phyloP scores from a whole-genome alignment of 2,329 filamentous ascomycete species.

The Talaromyces sp. region DNA sequence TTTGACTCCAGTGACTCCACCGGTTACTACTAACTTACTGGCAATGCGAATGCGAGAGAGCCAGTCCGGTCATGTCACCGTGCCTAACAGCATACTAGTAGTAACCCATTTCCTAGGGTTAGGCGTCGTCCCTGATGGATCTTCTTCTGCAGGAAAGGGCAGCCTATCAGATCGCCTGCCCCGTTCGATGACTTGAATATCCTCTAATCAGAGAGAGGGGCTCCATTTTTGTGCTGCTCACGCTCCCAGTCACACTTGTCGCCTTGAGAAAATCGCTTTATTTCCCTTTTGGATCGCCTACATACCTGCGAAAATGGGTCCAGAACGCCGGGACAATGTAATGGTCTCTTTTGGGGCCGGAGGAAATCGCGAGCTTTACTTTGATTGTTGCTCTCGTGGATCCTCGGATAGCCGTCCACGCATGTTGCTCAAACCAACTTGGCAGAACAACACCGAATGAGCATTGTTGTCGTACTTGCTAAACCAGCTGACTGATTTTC shows the following conservation, averaged over 20 bases:
- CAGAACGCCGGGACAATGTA: not conserved
- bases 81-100: not conserved
- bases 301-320: not conserved
- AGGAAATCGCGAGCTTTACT: not conserved
- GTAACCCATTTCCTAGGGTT: not conserved
- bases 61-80: not conserved
- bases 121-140: slow-evolving; percentile 4
- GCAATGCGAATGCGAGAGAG: too few relatives aligned
- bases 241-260: not conserved
- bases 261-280: not conserved
- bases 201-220: not conserved
- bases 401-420: not conserved
- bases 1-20: not conserved
- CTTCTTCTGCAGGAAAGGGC: slow-evolving; percentile 7
- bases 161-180: slow-evolving; percentile 7
- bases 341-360: not conserved
- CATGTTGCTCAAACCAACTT: not conserved
- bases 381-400: not conserved
- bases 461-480: not conserved
- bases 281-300: slow-evolving; percentile 5
- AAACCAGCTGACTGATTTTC: not conserved
- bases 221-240: not conserved
- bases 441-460: not conserved
- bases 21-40: too few relatives aligned
- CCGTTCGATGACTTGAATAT: not conserved